A percentile compares a stretch with the other conserved stretches of the same genome.
phyloP scores from a whole-genome alignment of 352 stramenopile species.

The Phytophthora constricta region DNA sequence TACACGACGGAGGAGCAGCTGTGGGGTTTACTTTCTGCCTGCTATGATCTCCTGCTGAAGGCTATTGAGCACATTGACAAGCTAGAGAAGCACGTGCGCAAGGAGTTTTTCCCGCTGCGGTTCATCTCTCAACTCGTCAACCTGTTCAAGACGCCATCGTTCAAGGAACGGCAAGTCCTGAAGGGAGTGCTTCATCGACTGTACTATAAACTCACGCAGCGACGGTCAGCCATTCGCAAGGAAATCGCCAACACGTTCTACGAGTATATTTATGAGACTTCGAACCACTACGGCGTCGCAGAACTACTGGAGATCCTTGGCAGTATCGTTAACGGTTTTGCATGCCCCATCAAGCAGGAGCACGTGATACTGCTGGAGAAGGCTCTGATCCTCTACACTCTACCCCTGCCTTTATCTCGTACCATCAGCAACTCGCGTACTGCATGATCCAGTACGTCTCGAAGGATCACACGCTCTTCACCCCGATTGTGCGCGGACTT shows the following conservation, averaged over 20 bases:
- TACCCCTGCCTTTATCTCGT: slow-evolving; percentile 86
- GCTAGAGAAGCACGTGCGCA: slow-evolving; percentile 86
- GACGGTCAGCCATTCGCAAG: slow-evolving; percentile 85
- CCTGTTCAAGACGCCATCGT: slow-evolving; percentile 89
- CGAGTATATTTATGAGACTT: slow-evolving; percentile 94
- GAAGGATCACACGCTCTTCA: slow-evolving; percentile 89
- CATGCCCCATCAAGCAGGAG: slow-evolving; percentile 89
- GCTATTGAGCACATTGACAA: slow-evolving; percentile 91
- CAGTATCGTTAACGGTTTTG: slow-evolving; percentile 91
- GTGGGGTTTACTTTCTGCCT: slow-evolving; percentile 81
- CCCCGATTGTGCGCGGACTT: slow-evolving; percentile 76
- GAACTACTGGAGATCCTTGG: slow-evolving; percentile 89
- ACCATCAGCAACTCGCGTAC: slow-evolving; percentile 89
- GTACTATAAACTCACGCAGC: slow-evolving; percentile 92
- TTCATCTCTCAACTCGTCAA: slow-evolving; percentile 86
- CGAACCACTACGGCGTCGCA: slow-evolving; percentile 88
- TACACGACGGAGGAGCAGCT: slow-evolving; percentile 85
- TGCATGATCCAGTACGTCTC: slow-evolving; percentile 92
- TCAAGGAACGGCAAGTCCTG: slow-evolving; percentile 86
- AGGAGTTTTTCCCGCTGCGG: slow-evolving; percentile 84
- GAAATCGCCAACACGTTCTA: slow-evolving; percentile 90
- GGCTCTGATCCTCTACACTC: slow-evolving; percentile 86
- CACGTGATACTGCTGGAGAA: slow-evolving; percentile 88
- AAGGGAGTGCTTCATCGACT: slow-evolving; percentile 88
- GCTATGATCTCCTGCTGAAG: slow-evolving; percentile 85